Conservation (phyloP, 208 protist species). For the Trypanosoma avium region DNA sequence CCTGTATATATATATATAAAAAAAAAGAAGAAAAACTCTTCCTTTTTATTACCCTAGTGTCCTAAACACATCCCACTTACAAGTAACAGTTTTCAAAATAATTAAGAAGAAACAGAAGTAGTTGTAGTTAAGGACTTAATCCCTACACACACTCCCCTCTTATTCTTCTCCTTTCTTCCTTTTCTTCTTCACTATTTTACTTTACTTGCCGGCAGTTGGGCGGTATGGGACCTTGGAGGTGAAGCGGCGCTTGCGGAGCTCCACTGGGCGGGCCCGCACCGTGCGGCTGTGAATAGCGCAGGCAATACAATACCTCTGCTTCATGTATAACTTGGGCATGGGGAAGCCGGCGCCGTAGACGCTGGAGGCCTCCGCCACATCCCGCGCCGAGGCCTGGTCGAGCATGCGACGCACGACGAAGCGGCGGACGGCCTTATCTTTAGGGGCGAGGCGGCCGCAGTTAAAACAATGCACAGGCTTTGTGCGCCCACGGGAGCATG, state of each 20-base stretch:
- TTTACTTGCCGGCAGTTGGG: slow-evolving; percentile 29
- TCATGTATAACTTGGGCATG: slow-evolving; percentile 99
- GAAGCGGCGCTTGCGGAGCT: slow-evolving; percentile 84
- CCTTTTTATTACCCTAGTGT: too few species aligned
- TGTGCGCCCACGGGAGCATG: slow-evolving; percentile 88
- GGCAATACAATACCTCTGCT: slow-evolving; percentile 99
- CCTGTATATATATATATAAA: too few species aligned
- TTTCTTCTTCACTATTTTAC: not conserved
- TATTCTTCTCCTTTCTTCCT: not conserved
- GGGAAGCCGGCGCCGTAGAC: slow-evolving; percentile 91
- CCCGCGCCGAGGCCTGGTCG: slow-evolving; percentile 95
- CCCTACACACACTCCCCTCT: not conserved
- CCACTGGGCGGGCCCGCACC: slow-evolving; percentile 91
- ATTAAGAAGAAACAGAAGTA: too few species aligned
- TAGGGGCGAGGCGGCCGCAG: slow-evolving; percentile 88
- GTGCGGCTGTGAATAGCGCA: slow-evolving; percentile 99
- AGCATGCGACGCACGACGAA: slow-evolving; percentile 99
- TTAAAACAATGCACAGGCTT: slow-evolving; percentile 94
- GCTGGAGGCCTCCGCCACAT: slow-evolving; percentile 96
- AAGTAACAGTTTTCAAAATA: too few species aligned
- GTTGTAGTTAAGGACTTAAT: too few species aligned
- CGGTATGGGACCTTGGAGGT: slow-evolving; percentile 82
- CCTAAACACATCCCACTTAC: not conserved
- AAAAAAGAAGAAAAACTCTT: too few species aligned
- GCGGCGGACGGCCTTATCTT: slow-evolving; percentile 99